These are phyloP conservation scores for Dryas integrifolia DNA, from an alignment of 331 rosid genomes.

Conservation along the genomic window DNA sequence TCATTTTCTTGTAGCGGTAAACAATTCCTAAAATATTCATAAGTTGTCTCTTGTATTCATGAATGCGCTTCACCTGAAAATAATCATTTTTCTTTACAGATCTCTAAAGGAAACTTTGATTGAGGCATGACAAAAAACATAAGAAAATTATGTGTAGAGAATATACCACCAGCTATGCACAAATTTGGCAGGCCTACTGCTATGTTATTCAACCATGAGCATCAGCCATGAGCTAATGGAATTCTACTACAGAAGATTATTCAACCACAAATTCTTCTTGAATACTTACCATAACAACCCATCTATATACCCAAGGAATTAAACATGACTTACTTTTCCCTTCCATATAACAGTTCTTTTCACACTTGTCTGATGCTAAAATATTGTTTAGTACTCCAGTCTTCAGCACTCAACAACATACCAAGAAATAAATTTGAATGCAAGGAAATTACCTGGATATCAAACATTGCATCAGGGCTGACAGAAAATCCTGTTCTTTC, in stretches of 20 bases:
- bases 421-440: slow-evolving; percentile 12
- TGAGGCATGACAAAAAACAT: not conserved
- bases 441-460: slow-evolving; percentile 66
- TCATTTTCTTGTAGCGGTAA: slow-evolving; percentile 95
- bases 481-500: slow-evolving; percentile 88
- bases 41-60: slow-evolving; percentile 91
- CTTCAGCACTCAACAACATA: slow-evolving; percentile 13
- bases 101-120: slow-evolving; percentile 7
- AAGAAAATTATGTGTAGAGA: not conserved
- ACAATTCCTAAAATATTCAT: slow-evolving; percentile 88
- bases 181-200: not conserved
- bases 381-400: not conserved
- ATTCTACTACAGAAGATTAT: not conserved
- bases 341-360: not conserved
- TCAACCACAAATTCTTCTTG: not conserved
- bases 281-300: not conserved
- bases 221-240: not conserved
- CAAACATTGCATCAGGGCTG: slow-evolving; percentile 91
- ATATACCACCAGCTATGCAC: not conserved
- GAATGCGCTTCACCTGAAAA: slow-evolving; percentile 95
- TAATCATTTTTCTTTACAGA: slow-evolving; percentile 19
- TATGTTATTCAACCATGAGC: not conserved
- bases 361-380: slow-evolving; percentile 21
- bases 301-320: not conserved
- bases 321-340: not conserved